Evolutionary conservation across 1,284 basidiomycete genomes (phyloP), one percentile per base, ranked within the genome.

Genomic region (Pseudozyma sp.): DNA sequence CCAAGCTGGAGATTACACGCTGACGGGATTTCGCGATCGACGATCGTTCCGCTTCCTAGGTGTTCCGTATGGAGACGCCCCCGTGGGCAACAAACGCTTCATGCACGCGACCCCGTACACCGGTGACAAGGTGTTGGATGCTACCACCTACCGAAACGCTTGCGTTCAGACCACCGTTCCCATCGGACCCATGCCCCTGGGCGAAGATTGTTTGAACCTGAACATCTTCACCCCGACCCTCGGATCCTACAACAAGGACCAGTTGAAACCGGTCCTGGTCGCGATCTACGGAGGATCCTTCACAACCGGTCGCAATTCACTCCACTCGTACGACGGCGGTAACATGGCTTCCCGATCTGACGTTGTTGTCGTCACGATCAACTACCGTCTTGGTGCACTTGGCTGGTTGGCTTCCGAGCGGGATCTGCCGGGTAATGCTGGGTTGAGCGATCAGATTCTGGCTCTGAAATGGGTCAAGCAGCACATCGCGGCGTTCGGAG

Each of bases 401-500:
- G 80, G 79, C 29, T 81, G 60, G 50, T 57, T 79, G 6, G 73
- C 72, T n/a, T 71, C 64, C 0, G 62, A 55, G 7, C 39, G 54
- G 7, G 66, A 68, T 17, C 49, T 74, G 6, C 62, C 66, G 2
- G 71, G 66, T 37, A 84, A 84, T 42, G 77, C 79, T 0, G 82
- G 78, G 24, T 34, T 77, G n/a, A 73, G 73, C 35, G 82, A 84
- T 51, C 64, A 81, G 35, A 75, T 81, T 29, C 50, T 74, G 0
- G 82, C 80, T 13, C 74, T 84, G 31, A 59, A 75, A 47, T 92
- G 91, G 84, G 84, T 94, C 68, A 87, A 89, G 62, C 85, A 85
- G 30, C 87, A 85, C 51, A 84, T 86, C 43, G 53, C 68, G 4
- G 87, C 88, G 24, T 92, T 94, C 75, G 92, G 92, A 7, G 94